These are phyloP conservation scores for Fusarium torulosum DNA, from an alignment of 2,329 filamentous ascomycete species.

Conservation along the genomic window DNA sequence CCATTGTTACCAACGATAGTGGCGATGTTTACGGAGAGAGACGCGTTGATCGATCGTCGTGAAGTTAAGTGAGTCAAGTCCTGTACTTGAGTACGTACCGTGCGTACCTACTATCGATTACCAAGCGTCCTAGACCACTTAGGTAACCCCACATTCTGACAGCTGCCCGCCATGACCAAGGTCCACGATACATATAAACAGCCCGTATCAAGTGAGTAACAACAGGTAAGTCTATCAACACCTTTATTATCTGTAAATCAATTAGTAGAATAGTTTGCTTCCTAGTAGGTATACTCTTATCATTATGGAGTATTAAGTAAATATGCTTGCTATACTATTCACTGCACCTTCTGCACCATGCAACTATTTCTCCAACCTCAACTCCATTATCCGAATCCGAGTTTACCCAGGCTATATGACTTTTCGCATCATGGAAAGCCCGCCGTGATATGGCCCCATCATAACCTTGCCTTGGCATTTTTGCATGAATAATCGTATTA, in stretches of 20 bases:
- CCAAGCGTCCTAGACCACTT: not conserved
- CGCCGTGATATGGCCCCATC: not conserved
- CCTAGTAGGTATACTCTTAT: not conserved
- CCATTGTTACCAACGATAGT: constrained; percentile 34
- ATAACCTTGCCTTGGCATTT: not conserved
- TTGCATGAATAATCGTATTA: constrained; percentile 55
- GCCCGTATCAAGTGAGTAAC: not conserved
- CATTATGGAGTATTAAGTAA: not conserved
- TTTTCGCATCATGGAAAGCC: not conserved
- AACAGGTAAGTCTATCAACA: too few species aligned
- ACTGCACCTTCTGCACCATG: not conserved
- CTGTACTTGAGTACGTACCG: not conserved
- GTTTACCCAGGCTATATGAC: not conserved
- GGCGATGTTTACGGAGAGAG: not conserved
- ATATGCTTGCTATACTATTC: not conserved
- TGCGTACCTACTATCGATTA: constrained; percentile 5
- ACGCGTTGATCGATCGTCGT: constrained; percentile 13
- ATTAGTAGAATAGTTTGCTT: not conserved
- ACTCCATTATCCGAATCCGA: not conserved
- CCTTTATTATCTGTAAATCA: not conserved
- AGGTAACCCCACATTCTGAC: constrained; percentile 15
- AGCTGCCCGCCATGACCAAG: not conserved
- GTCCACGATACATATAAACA: not conserved
- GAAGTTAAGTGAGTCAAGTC: constrained; percentile 9
- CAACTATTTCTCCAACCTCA: not conserved